Evolutionary conservation across 2,329 filamentous ascomycete genomes (phyloP).

Genomic region (Claviceps citrina): DNA sequence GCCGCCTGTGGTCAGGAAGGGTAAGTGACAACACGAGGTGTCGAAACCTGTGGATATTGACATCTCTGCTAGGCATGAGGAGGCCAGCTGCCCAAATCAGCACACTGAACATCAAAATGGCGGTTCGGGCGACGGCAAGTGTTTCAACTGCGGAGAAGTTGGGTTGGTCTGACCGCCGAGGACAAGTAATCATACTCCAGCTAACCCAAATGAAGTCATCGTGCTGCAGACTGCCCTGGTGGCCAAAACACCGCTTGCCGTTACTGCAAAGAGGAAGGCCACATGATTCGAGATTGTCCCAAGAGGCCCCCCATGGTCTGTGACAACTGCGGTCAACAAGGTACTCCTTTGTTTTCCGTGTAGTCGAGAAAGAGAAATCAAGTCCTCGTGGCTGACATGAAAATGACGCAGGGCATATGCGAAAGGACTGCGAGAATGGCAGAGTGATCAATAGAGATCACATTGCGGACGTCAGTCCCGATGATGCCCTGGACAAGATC

Average conservation of each 20-base stretch:
- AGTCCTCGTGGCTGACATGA: conserved; percentile 11
- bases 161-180: conserved; percentile 14
- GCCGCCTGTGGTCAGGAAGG: conserved; percentile 6
- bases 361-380: neutral
- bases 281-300: conserved; percentile 48
- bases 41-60: neutral
- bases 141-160: conserved; percentile 22
- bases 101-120: conserved; percentile 1
- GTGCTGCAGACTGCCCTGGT: conserved; percentile 21
- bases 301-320: conserved; percentile 39
- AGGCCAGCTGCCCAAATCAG: conserved; percentile 5
- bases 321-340: conserved; percentile 45
- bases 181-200: neutral
- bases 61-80: conserved; percentile 4
- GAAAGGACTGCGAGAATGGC: conserved; percentile 40
- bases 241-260: conserved; percentile 21
- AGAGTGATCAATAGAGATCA: conserved; percentile 41
- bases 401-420: conserved; percentile 33
- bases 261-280: conserved; percentile 35
- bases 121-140: conserved; percentile 16
- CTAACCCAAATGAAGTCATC: conserved; percentile 13
- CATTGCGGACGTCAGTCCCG: conserved; percentile 32
- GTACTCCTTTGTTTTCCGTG: conserved; percentile 20
- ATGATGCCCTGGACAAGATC: conserved; percentile 44
- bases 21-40: neutral